Base-by-base conservation (phyloP, 352 stramenopile genomes). In the Globisporangium mamillatum region DNA sequence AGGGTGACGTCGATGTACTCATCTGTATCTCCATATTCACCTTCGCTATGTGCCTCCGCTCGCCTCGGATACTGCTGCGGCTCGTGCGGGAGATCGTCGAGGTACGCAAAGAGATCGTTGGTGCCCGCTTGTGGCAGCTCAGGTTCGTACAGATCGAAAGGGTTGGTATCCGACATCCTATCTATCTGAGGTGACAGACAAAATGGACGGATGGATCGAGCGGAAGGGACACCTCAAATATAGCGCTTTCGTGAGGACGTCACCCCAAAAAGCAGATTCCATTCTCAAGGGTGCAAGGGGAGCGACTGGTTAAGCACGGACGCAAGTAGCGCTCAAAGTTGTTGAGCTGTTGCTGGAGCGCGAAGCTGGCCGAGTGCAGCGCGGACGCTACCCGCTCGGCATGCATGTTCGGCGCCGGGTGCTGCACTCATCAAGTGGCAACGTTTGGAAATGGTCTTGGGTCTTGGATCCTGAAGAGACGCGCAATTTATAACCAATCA, bases 1-100 rank as follows among this genome's bases (percentile, higher is more conserved):
- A 62, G 25, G 3, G 57, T 66, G 46, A 66, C 65, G 16, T 66
- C 65, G 34, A 70, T 70, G 48, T 66, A 66, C 18, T 64, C 65
- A 29, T 38, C 46, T 48, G 16, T 5, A 4, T 32, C 55, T 10
- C 60, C 32, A 0, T 68, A 22, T 34, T 46, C 20, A 4, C 8
- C 34, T 25, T 54, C 10, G 10, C 24, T 12, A 3, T 14, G 16
- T 38, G 24, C 4, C 20, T 8, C 2, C n/a, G 36, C 27, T 36
- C 5, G 32, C 22, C 50, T 4, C 3, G 46, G 25, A 7, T 54
- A 36, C 53, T 61, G 52, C 24, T 32, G 27, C 3, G n/a, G n/a
- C 8, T 56, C 36, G 38, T 48, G 27, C 24, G 46, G 27, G 16
- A 66, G 60, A 34, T 68, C 63, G 20, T 68, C 63, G 53, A 68